phyloP scores from a whole-genome alignment of 169 alveolate species.

The Toxoplasma gondii region DNA sequence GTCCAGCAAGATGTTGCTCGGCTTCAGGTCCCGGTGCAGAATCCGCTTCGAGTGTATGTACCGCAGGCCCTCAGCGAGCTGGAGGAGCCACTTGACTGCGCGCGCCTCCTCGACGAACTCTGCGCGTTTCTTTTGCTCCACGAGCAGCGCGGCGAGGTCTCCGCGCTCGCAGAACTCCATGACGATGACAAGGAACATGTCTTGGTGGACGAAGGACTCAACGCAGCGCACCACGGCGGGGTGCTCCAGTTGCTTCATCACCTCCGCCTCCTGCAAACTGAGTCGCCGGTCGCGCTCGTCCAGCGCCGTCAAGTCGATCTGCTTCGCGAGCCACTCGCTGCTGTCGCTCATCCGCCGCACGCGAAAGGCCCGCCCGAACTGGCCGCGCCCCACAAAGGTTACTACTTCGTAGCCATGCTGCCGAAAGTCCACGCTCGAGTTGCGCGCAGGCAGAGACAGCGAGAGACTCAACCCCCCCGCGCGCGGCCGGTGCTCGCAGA shows the following conservation, averaged over 20 bases:
- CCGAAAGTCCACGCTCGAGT: constrained; percentile 36
- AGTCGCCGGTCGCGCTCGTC: constrained; percentile 53
- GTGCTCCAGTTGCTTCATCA: constrained; percentile 87
- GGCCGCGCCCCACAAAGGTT: constrained; percentile 59
- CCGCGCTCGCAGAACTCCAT: constrained; percentile 94
- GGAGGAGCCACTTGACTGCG: constrained; percentile 81
- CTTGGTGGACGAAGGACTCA: constrained; percentile 90
- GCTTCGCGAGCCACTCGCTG: constrained; percentile 62
- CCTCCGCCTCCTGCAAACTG: constrained; percentile 67
- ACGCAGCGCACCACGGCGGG: constrained; percentile 90
- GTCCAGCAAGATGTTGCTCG: constrained; percentile 89
- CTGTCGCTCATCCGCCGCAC: constrained; percentile 54
- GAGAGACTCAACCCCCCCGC: constrained; percentile 24
- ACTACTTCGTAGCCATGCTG: constrained; percentile 55
- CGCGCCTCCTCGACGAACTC: constrained; percentile 36
- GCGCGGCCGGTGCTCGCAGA: neutral
- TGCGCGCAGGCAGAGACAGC: constrained; percentile 46
- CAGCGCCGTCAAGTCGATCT: constrained; percentile 47
- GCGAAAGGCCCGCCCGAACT: constrained; percentile 52
- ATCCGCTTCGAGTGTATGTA: constrained; percentile 92
- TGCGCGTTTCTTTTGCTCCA: neutral
- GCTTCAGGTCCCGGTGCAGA: constrained; percentile 93
- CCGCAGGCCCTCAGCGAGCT: constrained; percentile 86
- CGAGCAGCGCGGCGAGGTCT: constrained; percentile 67
- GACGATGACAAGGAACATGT: constrained; percentile 84